phyloP scores from a whole-genome alignment of 768 basidiomycete species.

The Boletus rubroflammeus region DNA sequence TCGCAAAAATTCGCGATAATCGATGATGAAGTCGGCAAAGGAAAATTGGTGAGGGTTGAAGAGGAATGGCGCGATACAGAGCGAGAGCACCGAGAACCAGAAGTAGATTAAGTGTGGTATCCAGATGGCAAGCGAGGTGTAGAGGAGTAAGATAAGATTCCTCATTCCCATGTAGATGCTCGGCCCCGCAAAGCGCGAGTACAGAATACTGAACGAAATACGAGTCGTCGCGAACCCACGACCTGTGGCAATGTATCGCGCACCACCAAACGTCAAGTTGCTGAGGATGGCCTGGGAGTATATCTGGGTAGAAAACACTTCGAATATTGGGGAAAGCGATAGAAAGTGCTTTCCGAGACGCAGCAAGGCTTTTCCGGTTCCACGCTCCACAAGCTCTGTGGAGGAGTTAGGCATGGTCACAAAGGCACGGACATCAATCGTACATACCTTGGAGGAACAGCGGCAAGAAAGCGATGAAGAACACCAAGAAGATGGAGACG shows the following conservation, averaged over 20 bases:
- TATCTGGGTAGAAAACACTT: conserved; percentile 98
- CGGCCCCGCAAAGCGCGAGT: conserved; percentile 98
- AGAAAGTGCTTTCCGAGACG: conserved; percentile 96
- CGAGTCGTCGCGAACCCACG: conserved; percentile 98
- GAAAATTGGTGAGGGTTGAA: conserved; percentile 99
- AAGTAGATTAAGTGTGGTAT: conserved; percentile 96
- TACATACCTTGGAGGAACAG: conserved; percentile 87
- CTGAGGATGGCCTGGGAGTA: conserved; percentile 96
- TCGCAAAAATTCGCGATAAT: conserved; percentile 95
- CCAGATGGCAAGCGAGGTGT: conserved; percentile 89
- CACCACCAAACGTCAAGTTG: conserved; percentile 96
- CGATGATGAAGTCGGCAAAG: conserved; percentile 94
- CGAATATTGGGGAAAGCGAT: conserved; percentile 95
- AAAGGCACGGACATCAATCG: not conserved
- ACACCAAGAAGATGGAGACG: conserved; percentile 97
- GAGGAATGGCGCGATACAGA: conserved; percentile 95
- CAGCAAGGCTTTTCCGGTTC: conserved; percentile 90
- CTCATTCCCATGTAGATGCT: conserved; percentile 99
- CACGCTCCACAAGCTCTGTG: conserved; percentile 90
- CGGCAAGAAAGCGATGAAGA: conserved; percentile 96
- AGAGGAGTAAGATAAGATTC: conserved; percentile 85
- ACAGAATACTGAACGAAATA: conserved; percentile 93
- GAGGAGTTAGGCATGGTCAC: conserved; percentile 1
- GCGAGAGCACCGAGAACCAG: conserved; percentile 94
- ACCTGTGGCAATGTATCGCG: conserved; percentile 98